Conservation (phyloP, 345 rosid genomes). For the Arabis alpina region DNA sequence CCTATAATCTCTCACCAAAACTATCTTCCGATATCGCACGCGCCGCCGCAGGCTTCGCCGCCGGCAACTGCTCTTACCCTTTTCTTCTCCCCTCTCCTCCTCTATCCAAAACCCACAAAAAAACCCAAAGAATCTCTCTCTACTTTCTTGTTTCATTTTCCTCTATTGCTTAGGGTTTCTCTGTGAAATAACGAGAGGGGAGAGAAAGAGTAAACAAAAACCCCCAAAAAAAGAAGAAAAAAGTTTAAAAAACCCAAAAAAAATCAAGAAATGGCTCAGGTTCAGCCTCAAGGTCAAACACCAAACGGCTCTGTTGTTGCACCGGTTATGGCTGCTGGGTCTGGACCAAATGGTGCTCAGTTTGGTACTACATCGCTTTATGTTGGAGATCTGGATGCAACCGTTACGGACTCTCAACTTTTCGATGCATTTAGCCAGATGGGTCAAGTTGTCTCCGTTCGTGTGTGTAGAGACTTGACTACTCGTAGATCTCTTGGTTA, state of each 20-base stretch:
- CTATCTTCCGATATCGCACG: constrained; percentile 36
- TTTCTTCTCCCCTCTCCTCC: constrained; percentile 58
- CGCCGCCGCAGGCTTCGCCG: constrained; percentile 59
- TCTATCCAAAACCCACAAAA: constrained; percentile 33
- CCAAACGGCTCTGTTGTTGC: constrained; percentile 38
- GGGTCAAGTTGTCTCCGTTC: constrained; percentile 83
- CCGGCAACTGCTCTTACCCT: constrained; percentile 53
- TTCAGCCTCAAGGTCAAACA: constrained; percentile 55
- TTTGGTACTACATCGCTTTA: constrained; percentile 80
- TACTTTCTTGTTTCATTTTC: neutral
- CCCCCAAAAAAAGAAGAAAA: constrained; percentile 31
- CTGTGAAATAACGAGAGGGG: constrained; percentile 66
- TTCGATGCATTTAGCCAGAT: constrained; percentile 82
- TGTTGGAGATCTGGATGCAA: constrained; percentile 87
- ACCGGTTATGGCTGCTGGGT: constrained; percentile 18
- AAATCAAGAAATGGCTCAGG: constrained; percentile 58
- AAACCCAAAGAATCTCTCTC: neutral
- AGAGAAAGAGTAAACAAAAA: constrained; percentile 54
- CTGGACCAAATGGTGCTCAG: constrained; percentile 46
- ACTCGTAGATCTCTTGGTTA: constrained; percentile 88
- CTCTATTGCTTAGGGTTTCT: constrained; percentile 39
- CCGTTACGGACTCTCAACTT: constrained; percentile 78
- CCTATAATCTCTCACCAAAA: constrained; percentile 25
- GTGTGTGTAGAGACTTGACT: constrained; percentile 76
- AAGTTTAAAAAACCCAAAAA: constrained; percentile 10